phyloP scores from a whole-genome alignment of 306 rosid species.

The Cicer chorassanicum region DNA sequence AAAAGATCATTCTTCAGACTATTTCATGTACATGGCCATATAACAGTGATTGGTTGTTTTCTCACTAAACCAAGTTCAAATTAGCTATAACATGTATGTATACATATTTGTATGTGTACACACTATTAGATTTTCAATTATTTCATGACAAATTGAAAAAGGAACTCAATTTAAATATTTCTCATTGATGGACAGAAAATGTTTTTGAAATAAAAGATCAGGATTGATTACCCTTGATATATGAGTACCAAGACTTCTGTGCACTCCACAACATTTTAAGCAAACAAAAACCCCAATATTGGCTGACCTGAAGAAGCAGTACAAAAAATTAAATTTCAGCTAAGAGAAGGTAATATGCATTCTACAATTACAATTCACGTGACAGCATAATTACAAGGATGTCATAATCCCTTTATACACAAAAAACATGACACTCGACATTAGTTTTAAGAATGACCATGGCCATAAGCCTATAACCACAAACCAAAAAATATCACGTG shows the following conservation, averaged over 20 bases:
- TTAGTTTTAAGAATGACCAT: conserved; percentile 13
- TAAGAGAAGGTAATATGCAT: conserved; percentile 6
- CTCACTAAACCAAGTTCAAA: conserved; percentile 19
- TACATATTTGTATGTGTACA: neutral
- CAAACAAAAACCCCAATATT: conserved; percentile 95
- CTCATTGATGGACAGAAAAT: conserved; percentile 8
- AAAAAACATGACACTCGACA: neutral
- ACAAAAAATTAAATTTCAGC: conserved; percentile 33
- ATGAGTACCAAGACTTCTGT: conserved; percentile 89
- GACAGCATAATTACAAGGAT: conserved; percentile 26
- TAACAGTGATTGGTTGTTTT: conserved; percentile 11
- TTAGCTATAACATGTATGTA: neutral
- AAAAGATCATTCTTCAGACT: conserved; percentile 4
- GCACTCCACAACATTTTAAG: conserved; percentile 90
- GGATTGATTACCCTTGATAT: conserved; percentile 75
- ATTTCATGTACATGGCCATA: conserved; percentile 15
- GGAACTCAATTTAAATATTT: conserved; percentile 3
- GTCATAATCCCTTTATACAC: conserved; percentile 17
- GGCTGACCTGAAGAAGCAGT: conserved; percentile 71
- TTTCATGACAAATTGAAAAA: neutral
- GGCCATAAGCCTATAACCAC: conserved; percentile 1
- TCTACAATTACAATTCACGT: conserved; percentile 22
- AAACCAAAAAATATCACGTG: neutral
- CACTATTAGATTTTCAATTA: conserved; percentile 2
- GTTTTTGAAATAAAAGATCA: conserved; percentile 7